Evolutionary conservation across 306 rosid species (phyloP).

Genomic region (Inga laurina): DNA sequence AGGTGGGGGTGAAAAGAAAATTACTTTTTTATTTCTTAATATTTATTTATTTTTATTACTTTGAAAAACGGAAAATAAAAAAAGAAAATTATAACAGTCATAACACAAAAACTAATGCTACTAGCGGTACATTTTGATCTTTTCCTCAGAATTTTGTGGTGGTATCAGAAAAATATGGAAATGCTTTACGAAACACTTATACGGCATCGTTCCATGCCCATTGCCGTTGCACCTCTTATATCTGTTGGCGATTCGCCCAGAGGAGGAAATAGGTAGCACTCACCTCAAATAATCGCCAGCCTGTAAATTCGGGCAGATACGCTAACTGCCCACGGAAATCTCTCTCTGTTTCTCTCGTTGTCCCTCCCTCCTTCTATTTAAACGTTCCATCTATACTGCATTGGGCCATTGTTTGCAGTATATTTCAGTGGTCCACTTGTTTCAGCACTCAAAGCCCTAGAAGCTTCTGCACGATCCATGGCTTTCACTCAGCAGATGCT

Average conservation of each 20-base stretch:
- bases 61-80: no score
- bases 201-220: neutral
- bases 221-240: neutral
- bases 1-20: neutral
- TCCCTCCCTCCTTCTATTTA: conserved; percentile 46
- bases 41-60: no score
- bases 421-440: neutral
- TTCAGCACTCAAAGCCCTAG: conserved; percentile 31
- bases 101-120: no score
- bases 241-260: neutral
- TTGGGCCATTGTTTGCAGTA: neutral
- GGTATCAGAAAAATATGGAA: neutral
- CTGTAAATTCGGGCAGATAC: conserved; percentile 66
- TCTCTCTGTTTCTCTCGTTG: neutral
- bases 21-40: no score
- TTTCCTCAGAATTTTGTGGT: neutral
- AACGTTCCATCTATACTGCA: neutral
- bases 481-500: conserved; percentile 50
- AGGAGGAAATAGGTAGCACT: conserved; percentile 53
- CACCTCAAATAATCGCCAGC: conserved; percentile 47
- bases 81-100: no score
- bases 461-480: conserved; percentile 38
- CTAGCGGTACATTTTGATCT: no score
- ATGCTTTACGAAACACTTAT: neutral
- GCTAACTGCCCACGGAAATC: conserved; percentile 53